Conservation (phyloP, 2,329 filamentous ascomycete genomes). For the Oidium heveae region DNA sequence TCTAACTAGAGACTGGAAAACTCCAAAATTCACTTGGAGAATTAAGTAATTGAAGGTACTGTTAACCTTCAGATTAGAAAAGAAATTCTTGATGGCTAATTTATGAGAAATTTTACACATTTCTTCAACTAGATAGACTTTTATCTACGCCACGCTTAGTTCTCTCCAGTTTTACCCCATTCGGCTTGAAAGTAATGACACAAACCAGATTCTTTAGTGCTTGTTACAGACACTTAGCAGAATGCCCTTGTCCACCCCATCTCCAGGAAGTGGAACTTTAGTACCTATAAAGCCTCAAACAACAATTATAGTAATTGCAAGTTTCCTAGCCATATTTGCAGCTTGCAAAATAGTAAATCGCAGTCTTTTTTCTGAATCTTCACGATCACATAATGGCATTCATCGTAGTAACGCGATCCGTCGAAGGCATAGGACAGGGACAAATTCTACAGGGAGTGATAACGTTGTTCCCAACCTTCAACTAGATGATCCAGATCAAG, state of each 20-base stretch:
- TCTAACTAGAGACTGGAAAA: no score
- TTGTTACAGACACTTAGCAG: neutral
- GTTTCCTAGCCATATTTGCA: conserved; percentile 28
- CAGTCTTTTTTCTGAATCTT: conserved; percentile 12
- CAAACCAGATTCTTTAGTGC: no score
- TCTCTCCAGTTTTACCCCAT: no score
- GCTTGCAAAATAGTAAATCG: conserved; percentile 31
- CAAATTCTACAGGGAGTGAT: conserved; percentile 1
- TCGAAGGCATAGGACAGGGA: conserved; percentile 16
- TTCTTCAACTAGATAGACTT: no score
- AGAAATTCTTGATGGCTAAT: no score
- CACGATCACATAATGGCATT: conserved; percentile 15
- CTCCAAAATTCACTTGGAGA: no score
- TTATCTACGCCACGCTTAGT: no score
- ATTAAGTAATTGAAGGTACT: no score
- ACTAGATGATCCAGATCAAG: conserved; percentile 9
- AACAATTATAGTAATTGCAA: conserved; percentile 28
- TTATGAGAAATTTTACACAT: no score
- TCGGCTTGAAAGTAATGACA: no score
- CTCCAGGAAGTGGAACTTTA: conserved; percentile 18
- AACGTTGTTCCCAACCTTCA: conserved; percentile 3
- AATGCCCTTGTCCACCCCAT: conserved; percentile 6
- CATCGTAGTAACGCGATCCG: conserved; percentile 45
- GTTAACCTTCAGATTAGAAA: no score
- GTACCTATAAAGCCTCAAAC: conserved; percentile 29